Evolutionary conservation across 208 protist genomes (phyloP).

Genomic region (Trypanosoma conorhini): DNA sequence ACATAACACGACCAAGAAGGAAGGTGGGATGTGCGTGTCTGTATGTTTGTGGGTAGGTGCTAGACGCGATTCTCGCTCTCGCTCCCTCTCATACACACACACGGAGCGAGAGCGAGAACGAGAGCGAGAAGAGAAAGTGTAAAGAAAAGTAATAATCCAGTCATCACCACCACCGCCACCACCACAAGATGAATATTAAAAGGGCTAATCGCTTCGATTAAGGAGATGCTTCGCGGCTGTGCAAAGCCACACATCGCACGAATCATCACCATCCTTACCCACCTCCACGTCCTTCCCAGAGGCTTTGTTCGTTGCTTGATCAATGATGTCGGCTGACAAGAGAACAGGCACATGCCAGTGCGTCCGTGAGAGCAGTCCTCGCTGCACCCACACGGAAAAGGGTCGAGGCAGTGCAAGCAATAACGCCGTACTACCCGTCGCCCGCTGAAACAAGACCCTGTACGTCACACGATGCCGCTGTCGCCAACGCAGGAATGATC

Average conservation of each 20-base stretch:
- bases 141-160: neutral
- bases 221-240: constrained; percentile 30
- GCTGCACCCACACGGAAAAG: constrained; percentile 86
- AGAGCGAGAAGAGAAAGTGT: neutral
- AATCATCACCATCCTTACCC: constrained; percentile 81
- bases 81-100: neutral
- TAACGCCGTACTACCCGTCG: constrained; percentile 33
- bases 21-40: neutral
- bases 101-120: neutral
- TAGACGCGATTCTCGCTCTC: too few species aligned
- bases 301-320: constrained; percentile 72
- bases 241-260: constrained; percentile 81
- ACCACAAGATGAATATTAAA: constrained; percentile 5
- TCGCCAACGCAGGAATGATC: constrained; percentile 82
- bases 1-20: neutral
- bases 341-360: constrained; percentile 88
- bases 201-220: constrained; percentile 18
- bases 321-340: constrained; percentile 46
- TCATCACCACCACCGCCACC: neutral
- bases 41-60: too few species aligned
- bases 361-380: constrained; percentile 15
- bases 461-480: constrained; percentile 85
- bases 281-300: constrained; percentile 53
- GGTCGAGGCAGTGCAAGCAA: constrained; percentile 37
- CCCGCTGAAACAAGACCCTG: constrained; percentile 51